Evolutionary conservation across 768 basidiomycete species (phyloP).

Genomic region (Chalciporus piperatus): DNA sequence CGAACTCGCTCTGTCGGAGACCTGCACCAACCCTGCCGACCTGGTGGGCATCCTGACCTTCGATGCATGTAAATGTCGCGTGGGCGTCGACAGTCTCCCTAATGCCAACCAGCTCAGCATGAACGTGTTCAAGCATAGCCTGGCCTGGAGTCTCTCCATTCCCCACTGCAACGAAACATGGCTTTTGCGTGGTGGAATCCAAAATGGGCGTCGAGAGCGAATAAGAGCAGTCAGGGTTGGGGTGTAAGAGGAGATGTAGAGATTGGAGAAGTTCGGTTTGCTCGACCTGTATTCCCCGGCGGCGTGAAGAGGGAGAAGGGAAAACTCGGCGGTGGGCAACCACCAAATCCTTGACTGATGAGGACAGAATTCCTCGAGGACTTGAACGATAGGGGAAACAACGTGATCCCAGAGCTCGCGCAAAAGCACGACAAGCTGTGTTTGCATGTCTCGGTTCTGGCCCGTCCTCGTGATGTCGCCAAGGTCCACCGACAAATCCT

Average conservation of each 20-base stretch:
- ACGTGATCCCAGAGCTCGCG: constrained; percentile 2
- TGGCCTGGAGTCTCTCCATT: not conserved
- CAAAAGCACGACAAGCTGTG: not conserved
- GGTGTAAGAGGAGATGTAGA: too few relatives aligned
- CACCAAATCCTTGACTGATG: constrained; percentile 8
- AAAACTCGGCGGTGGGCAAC: constrained; percentile 4
- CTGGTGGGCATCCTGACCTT: too few relatives aligned
- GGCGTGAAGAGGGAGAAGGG: too few relatives aligned
- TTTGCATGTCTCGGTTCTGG: not conserved
- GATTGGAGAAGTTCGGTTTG: too few relatives aligned
- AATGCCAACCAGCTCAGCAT: not conserved
- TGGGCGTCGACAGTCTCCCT: too few relatives aligned
- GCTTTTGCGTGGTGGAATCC: not conserved
- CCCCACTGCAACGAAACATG: not conserved
- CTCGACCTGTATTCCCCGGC: too few relatives aligned
- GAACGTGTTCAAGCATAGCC: not conserved
- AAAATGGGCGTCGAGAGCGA: not conserved
- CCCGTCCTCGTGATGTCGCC: not conserved
- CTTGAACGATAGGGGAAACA: constrained; percentile 1
- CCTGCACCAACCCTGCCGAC: not conserved
- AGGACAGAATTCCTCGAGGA: not conserved
- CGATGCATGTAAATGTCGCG: too few relatives aligned
- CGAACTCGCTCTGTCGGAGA: constrained; percentile 1
- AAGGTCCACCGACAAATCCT: not conserved
- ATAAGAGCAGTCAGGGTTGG: too few relatives aligned